Evolutionary conservation across 2,329 filamentous ascomycete species (phyloP).

Genomic region (Fusarium sulawesiense): DNA sequence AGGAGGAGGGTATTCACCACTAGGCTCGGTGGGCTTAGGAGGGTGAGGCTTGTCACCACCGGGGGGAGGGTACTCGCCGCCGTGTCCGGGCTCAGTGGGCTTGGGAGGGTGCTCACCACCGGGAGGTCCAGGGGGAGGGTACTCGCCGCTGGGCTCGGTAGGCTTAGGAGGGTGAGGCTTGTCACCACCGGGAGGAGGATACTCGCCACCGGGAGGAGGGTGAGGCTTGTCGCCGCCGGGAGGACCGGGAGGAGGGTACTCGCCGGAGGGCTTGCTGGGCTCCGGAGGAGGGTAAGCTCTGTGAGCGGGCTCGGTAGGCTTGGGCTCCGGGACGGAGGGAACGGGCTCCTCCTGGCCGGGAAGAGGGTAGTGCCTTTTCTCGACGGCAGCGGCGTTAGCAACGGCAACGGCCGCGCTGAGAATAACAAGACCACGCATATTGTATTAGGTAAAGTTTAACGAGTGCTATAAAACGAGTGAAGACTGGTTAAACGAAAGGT

Average conservation of each 20-base stretch:
- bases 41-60: constrained; percentile 2
- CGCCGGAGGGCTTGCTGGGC: constrained; percentile 26
- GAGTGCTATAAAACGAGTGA: constrained; percentile 32
- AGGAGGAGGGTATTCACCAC: not conserved
- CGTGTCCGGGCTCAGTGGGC: not conserved
- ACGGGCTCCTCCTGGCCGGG: constrained; percentile 11
- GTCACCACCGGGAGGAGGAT: constrained; percentile 3
- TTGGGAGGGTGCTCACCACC: too few species aligned
- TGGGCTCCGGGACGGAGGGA: not conserved
- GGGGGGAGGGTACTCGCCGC: not conserved
- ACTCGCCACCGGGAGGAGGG: constrained; percentile 13
- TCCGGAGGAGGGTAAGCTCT: constrained; percentile 1
- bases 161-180: not conserved
- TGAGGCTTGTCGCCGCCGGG: not conserved
- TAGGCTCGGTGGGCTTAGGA: not conserved
- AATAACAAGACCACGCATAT: constrained; percentile 35
- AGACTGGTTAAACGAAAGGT: constrained; percentile 35
- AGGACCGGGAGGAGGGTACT: constrained; percentile 5
- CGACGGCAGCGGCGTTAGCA: constrained; percentile 35
- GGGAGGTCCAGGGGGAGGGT: not conserved
- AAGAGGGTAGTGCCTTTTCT: constrained; percentile 25
- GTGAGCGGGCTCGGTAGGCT: constrained; percentile 1
- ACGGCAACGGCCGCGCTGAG: constrained; percentile 37
- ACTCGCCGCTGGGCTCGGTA: not conserved
- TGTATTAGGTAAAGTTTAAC: constrained; percentile 13